These are phyloP conservation scores for Hypoxylon sp. DNA, from an alignment of 2,329 filamentous ascomycete genomes.

Conservation along the genomic window DNA sequence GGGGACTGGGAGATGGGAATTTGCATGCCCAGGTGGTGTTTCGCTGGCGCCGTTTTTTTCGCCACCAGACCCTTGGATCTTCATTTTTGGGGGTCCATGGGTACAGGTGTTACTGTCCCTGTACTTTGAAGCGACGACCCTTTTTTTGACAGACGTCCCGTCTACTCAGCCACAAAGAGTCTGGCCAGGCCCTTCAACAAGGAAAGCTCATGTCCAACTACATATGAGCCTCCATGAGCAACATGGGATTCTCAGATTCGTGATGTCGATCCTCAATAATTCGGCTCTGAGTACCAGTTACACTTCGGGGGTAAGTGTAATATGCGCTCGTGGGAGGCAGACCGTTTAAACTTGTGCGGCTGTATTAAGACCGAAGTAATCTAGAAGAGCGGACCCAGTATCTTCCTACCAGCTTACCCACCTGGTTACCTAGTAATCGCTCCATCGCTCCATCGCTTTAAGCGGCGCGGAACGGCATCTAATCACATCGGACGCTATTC, in stretches of 20 bases:
- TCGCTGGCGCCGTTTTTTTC: slow-evolving; percentile 46
- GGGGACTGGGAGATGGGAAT: slow-evolving; percentile 46
- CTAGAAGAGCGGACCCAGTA: slow-evolving; percentile 27
- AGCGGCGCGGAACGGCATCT: slow-evolving; percentile 45
- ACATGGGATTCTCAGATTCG: slow-evolving; percentile 38
- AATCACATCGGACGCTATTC: slow-evolving; percentile 36
- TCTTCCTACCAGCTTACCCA: slow-evolving; percentile 12
- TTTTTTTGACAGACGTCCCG: slow-evolving; percentile 35
- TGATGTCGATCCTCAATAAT: slow-evolving; percentile 33
- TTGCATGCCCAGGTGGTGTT: slow-evolving; percentile 46
- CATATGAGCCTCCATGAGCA: slow-evolving; percentile 32
- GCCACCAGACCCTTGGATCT: slow-evolving; percentile 50
- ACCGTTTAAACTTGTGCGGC: slow-evolving; percentile 26
- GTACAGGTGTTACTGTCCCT: slow-evolving; percentile 21
- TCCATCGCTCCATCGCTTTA: slow-evolving; percentile 20
- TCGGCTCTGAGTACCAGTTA: slow-evolving; percentile 22
- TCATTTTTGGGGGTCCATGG: slow-evolving; percentile 46
- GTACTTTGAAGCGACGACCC: neutral
- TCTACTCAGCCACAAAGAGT: slow-evolving; percentile 50
- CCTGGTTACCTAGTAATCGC: slow-evolving; percentile 24
- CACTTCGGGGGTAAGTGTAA: slow-evolving; percentile 18
- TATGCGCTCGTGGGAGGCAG: slow-evolving; percentile 10
- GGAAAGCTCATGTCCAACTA: slow-evolving; percentile 36
- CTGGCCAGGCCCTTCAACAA: slow-evolving; percentile 46
- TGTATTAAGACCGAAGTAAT: slow-evolving; percentile 32